Percentiles rank a stretch among this genome's conserved stretches.
phyloP scores from a whole-genome alignment of 345 rosid genomes.

The Linum lewisii region DNA sequence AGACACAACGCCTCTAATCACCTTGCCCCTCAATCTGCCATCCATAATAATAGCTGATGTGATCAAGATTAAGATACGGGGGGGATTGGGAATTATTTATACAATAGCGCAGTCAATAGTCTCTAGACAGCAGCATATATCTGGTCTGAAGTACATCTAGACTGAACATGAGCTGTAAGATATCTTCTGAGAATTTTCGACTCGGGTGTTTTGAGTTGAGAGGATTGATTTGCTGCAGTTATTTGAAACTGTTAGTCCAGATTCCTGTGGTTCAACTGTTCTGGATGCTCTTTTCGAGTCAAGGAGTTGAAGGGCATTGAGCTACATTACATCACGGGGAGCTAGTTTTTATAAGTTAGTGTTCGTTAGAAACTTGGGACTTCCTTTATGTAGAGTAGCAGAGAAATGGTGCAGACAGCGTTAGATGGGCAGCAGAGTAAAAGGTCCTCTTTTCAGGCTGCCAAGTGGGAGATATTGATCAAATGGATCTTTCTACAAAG shows the following conservation, averaged over 20 bases:
- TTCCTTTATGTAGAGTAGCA: too few relatives aligned
- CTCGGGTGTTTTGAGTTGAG: neutral
- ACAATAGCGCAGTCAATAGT: slow-evolving; percentile 65
- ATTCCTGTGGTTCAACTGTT: neutral
- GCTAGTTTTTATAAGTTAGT: slow-evolving; percentile 11
- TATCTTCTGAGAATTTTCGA: neutral
- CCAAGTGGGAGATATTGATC: too few relatives aligned
- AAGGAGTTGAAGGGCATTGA: neutral
- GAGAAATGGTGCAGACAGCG: too few relatives aligned
- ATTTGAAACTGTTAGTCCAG: neutral
- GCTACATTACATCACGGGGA: slow-evolving; percentile 27
- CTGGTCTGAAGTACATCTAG: slow-evolving; percentile 90
- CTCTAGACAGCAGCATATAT: slow-evolving; percentile 89
- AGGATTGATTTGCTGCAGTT: too few relatives aligned
- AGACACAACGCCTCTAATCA: slow-evolving; percentile 55
- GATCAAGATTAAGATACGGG: slow-evolving; percentile 72
- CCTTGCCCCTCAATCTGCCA: slow-evolving; percentile 86
- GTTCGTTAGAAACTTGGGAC: too few relatives aligned
- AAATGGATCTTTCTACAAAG: too few relatives aligned
- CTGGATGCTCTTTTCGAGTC: neutral
- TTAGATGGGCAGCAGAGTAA: too few relatives aligned
- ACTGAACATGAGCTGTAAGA: neutral
- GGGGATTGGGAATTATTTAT: slow-evolving; percentile 74
- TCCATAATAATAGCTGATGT: slow-evolving; percentile 75
- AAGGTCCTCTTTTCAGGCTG: too few relatives aligned